These are phyloP conservation scores for Populus simonii DNA, from an alignment of 345 rosid species.

Conservation along the genomic window DNA sequence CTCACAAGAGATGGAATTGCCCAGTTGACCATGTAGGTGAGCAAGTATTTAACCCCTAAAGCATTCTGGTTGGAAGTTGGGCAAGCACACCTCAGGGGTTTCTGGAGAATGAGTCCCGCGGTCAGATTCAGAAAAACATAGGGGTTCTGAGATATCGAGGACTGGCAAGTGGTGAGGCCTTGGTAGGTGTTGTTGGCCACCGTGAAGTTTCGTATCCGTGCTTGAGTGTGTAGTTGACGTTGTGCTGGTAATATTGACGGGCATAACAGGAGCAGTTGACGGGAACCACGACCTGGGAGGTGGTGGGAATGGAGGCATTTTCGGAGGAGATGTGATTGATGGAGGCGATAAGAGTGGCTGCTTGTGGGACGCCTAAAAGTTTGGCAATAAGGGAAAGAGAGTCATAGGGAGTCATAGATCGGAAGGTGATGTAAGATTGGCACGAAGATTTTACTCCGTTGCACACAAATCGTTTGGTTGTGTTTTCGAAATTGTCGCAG, in stretches of 20 bases:
- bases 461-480: slow-evolving; percentile 52
- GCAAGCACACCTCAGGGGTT: slow-evolving; percentile 83
- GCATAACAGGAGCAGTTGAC: slow-evolving; percentile 58
- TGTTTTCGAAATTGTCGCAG: slow-evolving; percentile 36
- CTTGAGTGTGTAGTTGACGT: slow-evolving; percentile 48
- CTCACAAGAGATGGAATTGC: slow-evolving; percentile 42
- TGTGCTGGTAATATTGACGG: slow-evolving; percentile 60
- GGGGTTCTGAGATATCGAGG: slow-evolving; percentile 62
- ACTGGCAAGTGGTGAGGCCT: slow-evolving; percentile 86
- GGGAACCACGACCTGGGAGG: slow-evolving; percentile 46
- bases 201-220: slow-evolving; percentile 6
- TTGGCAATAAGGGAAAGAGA: slow-evolving; percentile 37
- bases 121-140: slow-evolving; percentile 22
- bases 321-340: slow-evolving; percentile 51
- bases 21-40: slow-evolving; percentile 48
- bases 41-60: slow-evolving; percentile 49
- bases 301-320: slow-evolving; percentile 25
- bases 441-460: slow-evolving; percentile 47
- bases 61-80: slow-evolving; percentile 58
- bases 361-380: slow-evolving; percentile 33
- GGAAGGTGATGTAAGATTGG: slow-evolving; percentile 71
- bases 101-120: slow-evolving; percentile 28
- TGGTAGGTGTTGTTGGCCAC: slow-evolving; percentile 82
- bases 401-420: slow-evolving; percentile 46
- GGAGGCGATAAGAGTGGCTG: slow-evolving; percentile 42